Percentiles rank a stretch among this genome's conserved stretches.
phyloP scores from a whole-genome alignment of 805 yeast genomes.

The Saccharomyces jurei region DNA sequence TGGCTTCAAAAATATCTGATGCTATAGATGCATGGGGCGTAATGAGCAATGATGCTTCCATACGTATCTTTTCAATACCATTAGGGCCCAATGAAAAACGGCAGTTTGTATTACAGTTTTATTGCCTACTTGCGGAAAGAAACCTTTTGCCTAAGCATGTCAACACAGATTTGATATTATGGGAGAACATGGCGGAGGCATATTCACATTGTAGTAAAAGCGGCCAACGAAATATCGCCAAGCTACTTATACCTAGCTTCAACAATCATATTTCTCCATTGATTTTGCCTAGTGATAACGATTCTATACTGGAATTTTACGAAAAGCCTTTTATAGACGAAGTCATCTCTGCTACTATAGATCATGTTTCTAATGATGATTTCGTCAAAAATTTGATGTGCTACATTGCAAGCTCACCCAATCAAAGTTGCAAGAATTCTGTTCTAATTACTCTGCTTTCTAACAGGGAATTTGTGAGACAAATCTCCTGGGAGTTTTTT shows the following conservation, averaged over 20 bases:
- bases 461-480: neutral
- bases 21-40: neutral
- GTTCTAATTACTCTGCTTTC: neutral
- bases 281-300: neutral
- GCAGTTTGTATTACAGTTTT: neutral
- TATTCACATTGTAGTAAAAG: neutral
- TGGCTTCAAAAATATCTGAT: neutral
- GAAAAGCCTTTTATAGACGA: constrained; percentile 2
- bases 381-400: neutral
- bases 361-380: neutral
- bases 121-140: neutral
- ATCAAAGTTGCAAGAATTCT: neutral
- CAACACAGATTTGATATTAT: neutral
- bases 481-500: neutral
- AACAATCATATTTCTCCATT: neutral
- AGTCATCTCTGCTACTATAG: neutral
- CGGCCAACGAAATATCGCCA: neutral
- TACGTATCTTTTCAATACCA: neutral
- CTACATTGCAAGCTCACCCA: neutral
- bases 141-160: neutral
- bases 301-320: neutral
- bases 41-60: neutral
- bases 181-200: neutral
- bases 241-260: neutral
- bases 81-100: neutral